Evolutionary conservation across 2,329 filamentous ascomycete genomes (phyloP).

Genomic region (Fusarium nelsonii): DNA sequence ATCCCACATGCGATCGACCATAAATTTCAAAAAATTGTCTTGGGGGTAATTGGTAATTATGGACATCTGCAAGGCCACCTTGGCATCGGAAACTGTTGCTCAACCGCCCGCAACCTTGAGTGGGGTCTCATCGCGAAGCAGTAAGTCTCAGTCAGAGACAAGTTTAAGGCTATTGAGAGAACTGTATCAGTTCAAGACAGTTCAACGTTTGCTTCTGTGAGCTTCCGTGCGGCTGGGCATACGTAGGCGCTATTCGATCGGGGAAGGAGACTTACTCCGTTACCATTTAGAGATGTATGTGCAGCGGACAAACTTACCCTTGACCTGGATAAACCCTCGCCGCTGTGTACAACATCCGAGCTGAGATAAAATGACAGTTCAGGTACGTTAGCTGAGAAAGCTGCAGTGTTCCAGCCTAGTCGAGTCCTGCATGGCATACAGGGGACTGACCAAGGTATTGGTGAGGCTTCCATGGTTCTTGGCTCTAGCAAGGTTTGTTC

Average conservation of each 20-base stretch:
- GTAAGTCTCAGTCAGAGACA: too few relatives aligned
- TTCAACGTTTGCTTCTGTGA: background rate
- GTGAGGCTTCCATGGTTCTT: constrained; percentile 23
- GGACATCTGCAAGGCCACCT: background rate
- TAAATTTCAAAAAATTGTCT: background rate
- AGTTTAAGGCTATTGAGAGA: background rate
- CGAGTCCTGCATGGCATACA: constrained; percentile 28
- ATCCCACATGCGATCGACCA: background rate
- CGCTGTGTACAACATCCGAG: constrained; percentile 41
- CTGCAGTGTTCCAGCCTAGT: constrained; percentile 39
- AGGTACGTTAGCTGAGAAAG: constrained; percentile 30
- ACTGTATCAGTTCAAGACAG: background rate
- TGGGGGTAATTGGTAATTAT: background rate
- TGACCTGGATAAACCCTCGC: constrained; percentile 18
- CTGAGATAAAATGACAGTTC: constrained; percentile 27
- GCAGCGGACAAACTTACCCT: background rate
- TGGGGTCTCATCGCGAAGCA: background rate
- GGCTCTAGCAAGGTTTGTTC: constrained; percentile 5
- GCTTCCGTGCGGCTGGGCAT: constrained; percentile 2
- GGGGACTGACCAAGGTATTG: constrained; percentile 25
- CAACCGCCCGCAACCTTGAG: background rate
- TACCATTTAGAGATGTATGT: background rate
- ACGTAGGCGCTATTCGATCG: background rate
- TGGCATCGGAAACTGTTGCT: background rate
- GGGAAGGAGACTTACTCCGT: background rate